These are phyloP conservation scores for Pichia sp. DNA, from an alignment of 1,139 yeast genomes.

Conservation along the genomic window DNA sequence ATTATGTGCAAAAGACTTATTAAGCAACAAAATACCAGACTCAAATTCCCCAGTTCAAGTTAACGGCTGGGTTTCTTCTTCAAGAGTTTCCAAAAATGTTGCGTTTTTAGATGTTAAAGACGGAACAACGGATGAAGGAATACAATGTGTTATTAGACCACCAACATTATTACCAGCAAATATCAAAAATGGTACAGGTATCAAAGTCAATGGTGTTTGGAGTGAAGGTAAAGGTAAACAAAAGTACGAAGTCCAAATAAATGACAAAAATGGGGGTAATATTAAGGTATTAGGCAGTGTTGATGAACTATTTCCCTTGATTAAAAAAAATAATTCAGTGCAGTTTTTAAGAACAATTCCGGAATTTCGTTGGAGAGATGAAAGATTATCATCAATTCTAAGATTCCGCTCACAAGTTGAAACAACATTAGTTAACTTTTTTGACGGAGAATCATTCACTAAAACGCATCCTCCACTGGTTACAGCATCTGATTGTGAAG, in stretches of 20 bases:
- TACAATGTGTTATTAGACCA: constrained; percentile 53
- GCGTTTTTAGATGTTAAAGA: constrained; percentile 77
- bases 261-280: constrained; percentile 29
- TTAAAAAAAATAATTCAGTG: constrained; percentile 65
- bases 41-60: constrained; percentile 27
- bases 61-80: constrained; percentile 70
- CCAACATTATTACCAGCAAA: constrained; percentile 27
- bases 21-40: constrained; percentile 30
- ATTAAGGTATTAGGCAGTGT: constrained; percentile 45
- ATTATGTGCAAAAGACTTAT: constrained; percentile 32
- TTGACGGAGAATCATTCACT: constrained; percentile 45
- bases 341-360: constrained; percentile 64
- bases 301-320: constrained; percentile 66
- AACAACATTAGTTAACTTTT: constrained; percentile 46
- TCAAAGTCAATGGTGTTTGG: constrained; percentile 41
- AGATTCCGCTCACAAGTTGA: constrained; percentile 70
- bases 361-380: constrained; percentile 71
- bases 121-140: constrained; percentile 52
- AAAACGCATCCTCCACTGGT: constrained; percentile 83
- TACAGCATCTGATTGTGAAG: constrained; percentile 93
- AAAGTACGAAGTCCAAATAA: constrained; percentile 39
- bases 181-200: constrained; percentile 38
- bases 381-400: constrained; percentile 56
- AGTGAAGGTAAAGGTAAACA: constrained; percentile 42
- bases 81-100: constrained; percentile 64